Conservation (phyloP, 2,329 filamentous ascomycete genomes). For the Fusarium illudens region DNA sequence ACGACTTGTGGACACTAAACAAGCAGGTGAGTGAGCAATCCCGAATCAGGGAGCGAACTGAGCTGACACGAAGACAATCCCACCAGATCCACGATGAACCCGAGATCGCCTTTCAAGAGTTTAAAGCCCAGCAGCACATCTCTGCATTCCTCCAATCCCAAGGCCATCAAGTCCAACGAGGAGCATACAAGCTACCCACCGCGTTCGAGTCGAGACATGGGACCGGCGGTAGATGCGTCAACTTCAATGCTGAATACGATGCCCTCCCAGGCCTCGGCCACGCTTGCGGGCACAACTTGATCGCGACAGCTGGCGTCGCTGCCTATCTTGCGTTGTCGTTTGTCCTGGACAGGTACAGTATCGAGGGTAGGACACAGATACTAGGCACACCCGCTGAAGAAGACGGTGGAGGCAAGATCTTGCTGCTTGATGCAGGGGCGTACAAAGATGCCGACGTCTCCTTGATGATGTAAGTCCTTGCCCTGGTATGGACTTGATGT, state of each 20-base stretch:
- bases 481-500: fast-evolving
- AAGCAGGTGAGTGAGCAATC: not conserved
- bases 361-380: not conserved
- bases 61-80: not conserved
- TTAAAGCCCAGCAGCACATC: not conserved
- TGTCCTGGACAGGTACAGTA: not conserved
- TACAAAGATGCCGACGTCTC: not conserved
- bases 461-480: not conserved
- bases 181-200: not conserved
- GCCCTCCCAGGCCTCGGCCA: not conserved
- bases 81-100: not conserved
- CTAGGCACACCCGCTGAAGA: not conserved
- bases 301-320: not conserved
- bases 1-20: not conserved
- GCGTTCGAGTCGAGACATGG: not conserved
- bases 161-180: not conserved
- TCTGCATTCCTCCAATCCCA: not conserved
- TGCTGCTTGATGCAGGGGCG: not conserved
- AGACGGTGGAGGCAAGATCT: not conserved
- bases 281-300: not conserved
- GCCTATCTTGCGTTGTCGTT: not conserved
- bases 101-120: not conserved
- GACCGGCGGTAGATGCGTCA: not conserved
- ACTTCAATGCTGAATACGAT: not conserved
- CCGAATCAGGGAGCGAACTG: not conserved